These are phyloP conservation scores for Candida takata DNA, from an alignment of 805 yeast genomes.

Conservation along the genomic window DNA sequence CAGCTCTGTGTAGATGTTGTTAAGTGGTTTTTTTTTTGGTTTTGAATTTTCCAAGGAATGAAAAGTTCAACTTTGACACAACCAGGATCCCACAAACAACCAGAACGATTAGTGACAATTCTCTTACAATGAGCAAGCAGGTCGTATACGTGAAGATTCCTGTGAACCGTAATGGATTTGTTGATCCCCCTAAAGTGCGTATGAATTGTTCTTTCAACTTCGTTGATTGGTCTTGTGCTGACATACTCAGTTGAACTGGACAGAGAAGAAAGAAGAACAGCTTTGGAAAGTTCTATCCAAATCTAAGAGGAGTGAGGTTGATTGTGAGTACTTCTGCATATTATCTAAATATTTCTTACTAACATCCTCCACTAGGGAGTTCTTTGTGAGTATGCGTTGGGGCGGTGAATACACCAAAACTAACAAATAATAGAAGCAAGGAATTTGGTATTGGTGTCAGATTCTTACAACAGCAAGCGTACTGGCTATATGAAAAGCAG, in stretches of 20 bases:
- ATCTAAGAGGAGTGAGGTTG: conserved; percentile 20
- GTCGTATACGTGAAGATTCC: conserved; percentile 23
- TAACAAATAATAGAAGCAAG: conserved; percentile 4
- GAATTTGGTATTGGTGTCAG: conserved; percentile 19
- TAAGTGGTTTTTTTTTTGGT: no score
- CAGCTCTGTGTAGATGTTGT: no score
- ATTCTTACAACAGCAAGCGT: conserved; percentile 24
- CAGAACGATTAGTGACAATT: no score
- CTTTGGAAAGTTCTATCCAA: conserved; percentile 22
- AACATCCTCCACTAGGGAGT: conserved; percentile 7
- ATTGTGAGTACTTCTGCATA: conserved; percentile 15
- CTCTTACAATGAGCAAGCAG: conserved; percentile 1
- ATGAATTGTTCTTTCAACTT: no score
- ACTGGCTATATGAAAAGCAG: conserved; percentile 24
- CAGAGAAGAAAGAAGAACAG: conserved; percentile 17
- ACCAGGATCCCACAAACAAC: no score
- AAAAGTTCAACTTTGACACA: no score
- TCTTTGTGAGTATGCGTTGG: conserved; percentile 5
- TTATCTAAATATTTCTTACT: no score
- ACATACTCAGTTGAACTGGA: conserved; percentile 18
- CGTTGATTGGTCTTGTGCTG: neutral
- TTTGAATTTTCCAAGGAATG: no score
- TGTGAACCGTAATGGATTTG: conserved; percentile 18
- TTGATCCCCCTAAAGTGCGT: conserved; percentile 20
- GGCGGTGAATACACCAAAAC: neutral